Percentiles rank a stretch among this genome's conserved stretches.
Evolutionary conservation across 148 eudicot species (phyloP).

Genomic region (Diospyros kaki): DNA sequence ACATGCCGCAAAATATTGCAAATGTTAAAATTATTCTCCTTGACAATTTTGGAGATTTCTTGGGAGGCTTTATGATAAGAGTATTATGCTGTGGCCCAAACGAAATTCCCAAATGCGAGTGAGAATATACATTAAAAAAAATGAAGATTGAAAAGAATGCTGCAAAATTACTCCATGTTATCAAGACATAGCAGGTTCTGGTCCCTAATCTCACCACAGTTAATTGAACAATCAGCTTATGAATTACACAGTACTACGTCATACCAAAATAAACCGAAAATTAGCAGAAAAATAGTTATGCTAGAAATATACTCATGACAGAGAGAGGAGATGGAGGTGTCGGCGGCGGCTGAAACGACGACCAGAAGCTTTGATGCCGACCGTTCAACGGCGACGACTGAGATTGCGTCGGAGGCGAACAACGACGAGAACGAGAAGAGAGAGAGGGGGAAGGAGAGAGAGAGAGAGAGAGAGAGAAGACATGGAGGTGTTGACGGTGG

Average conservation of each 20-base stretch:
- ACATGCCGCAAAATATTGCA: conserved; percentile 58
- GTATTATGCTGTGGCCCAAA: conserved; percentile 44
- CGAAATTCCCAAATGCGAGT: conserved; percentile 12
- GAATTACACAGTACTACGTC: no score
- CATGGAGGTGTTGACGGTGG: no score
- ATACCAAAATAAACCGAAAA: no score
- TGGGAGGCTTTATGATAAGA: conserved; percentile 55
- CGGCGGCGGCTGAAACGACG: no score
- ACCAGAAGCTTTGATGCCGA: no score
- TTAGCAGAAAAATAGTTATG: not conserved
- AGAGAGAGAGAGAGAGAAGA: no score
- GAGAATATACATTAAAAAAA: not conserved
- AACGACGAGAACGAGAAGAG: no score
- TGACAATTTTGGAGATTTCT: conserved; percentile 54
- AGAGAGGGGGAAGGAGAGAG: no score
- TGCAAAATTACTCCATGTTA: not conserved
- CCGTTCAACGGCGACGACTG: no score
- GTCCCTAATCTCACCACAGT: not conserved
- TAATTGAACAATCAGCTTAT: not conserved
- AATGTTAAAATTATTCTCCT: conserved; percentile 55
- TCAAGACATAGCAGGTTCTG: not conserved
- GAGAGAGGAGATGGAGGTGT: no score
- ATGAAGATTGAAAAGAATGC: not conserved
- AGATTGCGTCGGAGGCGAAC: no score
- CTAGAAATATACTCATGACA: not conserved